phyloP scores from a whole-genome alignment of 108 stramenopile species.

The Craspedostauros australis region DNA sequence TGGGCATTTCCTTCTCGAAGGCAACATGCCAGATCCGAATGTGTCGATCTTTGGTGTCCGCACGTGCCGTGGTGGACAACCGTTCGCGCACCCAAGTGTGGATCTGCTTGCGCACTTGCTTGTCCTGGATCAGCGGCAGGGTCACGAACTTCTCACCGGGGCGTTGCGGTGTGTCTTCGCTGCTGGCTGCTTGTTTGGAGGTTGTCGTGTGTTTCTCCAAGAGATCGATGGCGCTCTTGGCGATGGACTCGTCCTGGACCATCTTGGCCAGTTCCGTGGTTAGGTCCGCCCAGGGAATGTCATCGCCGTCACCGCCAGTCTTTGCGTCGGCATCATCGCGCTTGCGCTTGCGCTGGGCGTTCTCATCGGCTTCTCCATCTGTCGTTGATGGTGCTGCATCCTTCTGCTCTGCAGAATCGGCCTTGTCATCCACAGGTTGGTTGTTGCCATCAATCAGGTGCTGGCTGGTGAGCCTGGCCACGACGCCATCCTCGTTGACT shows the following conservation, averaged over 20 bases:
- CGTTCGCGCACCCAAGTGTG: conserved; percentile 55
- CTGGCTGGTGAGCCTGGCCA: conserved; percentile 50
- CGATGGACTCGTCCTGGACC: conserved; percentile 20
- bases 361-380: neutral
- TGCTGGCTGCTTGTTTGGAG: neutral
- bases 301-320: neutral
- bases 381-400: neutral
- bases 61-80: conserved; percentile 37
- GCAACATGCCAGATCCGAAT: conserved; percentile 70
- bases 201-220: conserved; percentile 21
- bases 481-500: conserved; percentile 63
- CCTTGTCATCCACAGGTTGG: neutral
- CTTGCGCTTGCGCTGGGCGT: neutral
- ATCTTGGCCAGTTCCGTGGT: conserved; percentile 14
- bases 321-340: neutral
- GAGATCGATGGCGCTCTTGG: conserved; percentile 37
- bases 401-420: conserved; percentile 6
- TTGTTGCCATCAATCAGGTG: conserved; percentile 2
- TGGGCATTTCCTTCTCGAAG: conserved; percentile 70
- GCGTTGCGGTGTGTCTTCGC: neutral
- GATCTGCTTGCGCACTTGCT: conserved; percentile 43
- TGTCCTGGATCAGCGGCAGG: conserved; percentile 51
- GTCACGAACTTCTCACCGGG: conserved; percentile 38
- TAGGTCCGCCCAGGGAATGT: conserved; percentile 6
- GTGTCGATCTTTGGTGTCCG: conserved; percentile 57